Evolutionary conservation across 306 rosid species (phyloP).

Genomic region (Vigna nakashimae): DNA sequence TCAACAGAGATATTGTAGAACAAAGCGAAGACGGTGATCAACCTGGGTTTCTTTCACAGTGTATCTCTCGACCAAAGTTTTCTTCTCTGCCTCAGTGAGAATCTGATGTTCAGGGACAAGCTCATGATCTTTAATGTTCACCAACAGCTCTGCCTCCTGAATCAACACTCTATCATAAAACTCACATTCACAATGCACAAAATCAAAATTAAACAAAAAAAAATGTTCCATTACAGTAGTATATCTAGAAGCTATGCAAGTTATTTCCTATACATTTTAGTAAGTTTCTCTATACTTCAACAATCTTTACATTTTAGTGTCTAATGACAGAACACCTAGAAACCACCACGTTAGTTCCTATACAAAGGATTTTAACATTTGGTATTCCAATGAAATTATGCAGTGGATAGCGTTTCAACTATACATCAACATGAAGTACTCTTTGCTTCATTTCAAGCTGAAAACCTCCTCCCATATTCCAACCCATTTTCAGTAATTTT

Average conservation of each 20-base stretch:
- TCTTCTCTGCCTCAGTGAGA: slow-evolving; percentile 72
- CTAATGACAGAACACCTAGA: no score
- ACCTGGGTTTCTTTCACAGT: slow-evolving; percentile 80
- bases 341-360: no score
- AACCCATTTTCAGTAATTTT: no score
- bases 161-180: background rate
- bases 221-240: no score
- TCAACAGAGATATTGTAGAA: background rate
- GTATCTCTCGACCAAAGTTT: slow-evolving; percentile 81
- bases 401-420: background rate
- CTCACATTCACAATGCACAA: background rate
- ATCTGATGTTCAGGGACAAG: slow-evolving; percentile 83
- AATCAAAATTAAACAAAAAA: background rate
- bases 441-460: background rate
- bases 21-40: background rate
- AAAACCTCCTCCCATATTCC: background rate
- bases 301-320: no score
- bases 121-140: slow-evolving; percentile 72
- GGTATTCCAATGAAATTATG: background rate
- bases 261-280: no score
- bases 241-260: no score
- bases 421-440: background rate
- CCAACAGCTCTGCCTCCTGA: slow-evolving; percentile 81
- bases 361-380: background rate
- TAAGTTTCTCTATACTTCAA: no score